A percentile compares a stretch with the other conserved stretches of the same genome.
phyloP scores from a whole-genome alignment of 1,284 basidiomycete species.

The Exobasidium cylindrosporum region DNA sequence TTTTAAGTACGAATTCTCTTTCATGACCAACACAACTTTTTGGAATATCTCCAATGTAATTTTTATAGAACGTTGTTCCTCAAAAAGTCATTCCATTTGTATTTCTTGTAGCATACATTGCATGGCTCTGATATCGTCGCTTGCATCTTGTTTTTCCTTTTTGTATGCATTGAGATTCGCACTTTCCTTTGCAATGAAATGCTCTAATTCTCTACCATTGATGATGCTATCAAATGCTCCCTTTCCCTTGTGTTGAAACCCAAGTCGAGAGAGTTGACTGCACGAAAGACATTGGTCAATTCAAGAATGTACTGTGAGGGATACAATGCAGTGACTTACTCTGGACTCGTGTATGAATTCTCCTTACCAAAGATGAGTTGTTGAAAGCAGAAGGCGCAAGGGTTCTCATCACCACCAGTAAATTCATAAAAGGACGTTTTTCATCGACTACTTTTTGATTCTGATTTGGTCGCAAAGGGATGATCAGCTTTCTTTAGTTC shows the following conservation, averaged over 20 bases:
- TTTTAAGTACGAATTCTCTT: no score
- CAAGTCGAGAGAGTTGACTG: background rate
- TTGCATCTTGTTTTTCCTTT: no score
- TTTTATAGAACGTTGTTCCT: no score
- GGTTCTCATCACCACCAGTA: constrained; percentile 7
- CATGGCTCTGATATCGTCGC: no score
- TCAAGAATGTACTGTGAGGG: background rate
- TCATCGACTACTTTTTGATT: constrained; percentile 4
- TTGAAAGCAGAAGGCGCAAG: constrained; percentile 6
- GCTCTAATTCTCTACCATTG: constrained; percentile 13
- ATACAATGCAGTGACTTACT: background rate
- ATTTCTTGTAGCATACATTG: no score
- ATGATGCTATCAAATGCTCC: constrained; percentile 14
- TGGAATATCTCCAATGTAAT: no score
- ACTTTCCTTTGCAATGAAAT: constrained; percentile 4
- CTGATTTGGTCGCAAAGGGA: no score
- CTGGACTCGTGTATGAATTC: constrained; percentile 14
- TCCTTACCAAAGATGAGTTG: constrained; percentile 7
- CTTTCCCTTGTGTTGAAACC: constrained; percentile 14
- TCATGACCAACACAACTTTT: no score
- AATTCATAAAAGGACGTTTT: constrained; percentile 1
- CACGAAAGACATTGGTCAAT: background rate
- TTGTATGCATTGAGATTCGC: background rate
- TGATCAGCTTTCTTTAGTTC: background rate
- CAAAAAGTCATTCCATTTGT: no score